Evolutionary conservation across 805 yeast species (phyloP).

Genomic region (Priceomyces melissophilus): DNA sequence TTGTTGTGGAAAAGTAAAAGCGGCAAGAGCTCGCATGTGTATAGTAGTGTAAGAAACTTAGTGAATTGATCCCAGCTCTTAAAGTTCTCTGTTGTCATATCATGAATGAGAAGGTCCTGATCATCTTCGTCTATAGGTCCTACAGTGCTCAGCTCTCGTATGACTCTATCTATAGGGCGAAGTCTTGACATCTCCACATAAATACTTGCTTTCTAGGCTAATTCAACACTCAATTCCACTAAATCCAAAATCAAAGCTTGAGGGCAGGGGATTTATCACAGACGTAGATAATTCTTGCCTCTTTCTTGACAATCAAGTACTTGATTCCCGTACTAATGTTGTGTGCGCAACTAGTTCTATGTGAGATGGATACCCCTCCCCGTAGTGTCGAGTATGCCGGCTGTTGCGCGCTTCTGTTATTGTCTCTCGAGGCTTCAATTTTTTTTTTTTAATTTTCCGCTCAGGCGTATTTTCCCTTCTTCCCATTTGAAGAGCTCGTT

Average conservation of each 20-base stretch:
- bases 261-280: no score
- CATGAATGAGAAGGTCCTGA: slow-evolving; percentile 7
- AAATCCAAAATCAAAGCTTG: no score
- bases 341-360: no score
- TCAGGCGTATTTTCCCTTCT: no score
- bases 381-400: background rate
- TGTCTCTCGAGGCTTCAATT: background rate
- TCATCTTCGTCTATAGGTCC: slow-evolving; percentile 9
- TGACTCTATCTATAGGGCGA: slow-evolving; percentile 12
- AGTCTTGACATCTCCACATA: slow-evolving; percentile 8
- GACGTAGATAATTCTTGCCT: no score
- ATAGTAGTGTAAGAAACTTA: slow-evolving; percentile 1
- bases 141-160: slow-evolving; percentile 10
- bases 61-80: slow-evolving; percentile 1
- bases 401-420: background rate
- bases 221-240: no score
- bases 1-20: background rate
- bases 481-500: background rate
- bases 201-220: no score
- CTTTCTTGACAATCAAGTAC: no score
- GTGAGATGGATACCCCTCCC: no score
- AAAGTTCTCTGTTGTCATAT: slow-evolving; percentile 6
- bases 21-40: slow-evolving; percentile 1
- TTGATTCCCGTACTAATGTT: background rate
- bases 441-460: no score